phyloP scores from a whole-genome alignment of 2,329 filamentous ascomycete genomes.

The Cladosporium phlei region DNA sequence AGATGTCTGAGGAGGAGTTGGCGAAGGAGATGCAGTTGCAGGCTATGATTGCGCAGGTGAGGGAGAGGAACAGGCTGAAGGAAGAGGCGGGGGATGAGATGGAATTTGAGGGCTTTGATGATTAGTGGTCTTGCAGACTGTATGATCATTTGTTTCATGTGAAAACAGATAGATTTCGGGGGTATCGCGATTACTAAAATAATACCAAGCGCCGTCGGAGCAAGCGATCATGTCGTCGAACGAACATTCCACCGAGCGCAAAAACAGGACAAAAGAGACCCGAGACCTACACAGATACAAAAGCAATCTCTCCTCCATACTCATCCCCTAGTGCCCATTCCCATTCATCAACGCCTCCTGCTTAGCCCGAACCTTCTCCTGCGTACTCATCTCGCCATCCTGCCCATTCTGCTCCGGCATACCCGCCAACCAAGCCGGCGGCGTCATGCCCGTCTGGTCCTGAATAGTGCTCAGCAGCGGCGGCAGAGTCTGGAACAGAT shows the following conservation, averaged over 20 bases:
- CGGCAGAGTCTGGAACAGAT: slow-evolving; percentile 79
- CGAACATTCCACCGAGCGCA: too few relatives aligned
- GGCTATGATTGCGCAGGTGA: slow-evolving; percentile 12
- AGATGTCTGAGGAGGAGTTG: slow-evolving; percentile 19
- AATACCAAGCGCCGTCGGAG: too few relatives aligned
- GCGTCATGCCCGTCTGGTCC: slow-evolving; percentile 78
- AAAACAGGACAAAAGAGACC: too few relatives aligned
- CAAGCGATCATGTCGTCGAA: too few relatives aligned
- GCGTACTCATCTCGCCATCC: slow-evolving; percentile 18
- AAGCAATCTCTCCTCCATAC: too few relatives aligned
- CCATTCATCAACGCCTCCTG: slow-evolving; percentile 19
- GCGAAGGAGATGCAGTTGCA: slow-evolving; percentile 18
- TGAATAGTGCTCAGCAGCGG: slow-evolving; percentile 81
- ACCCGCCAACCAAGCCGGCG: slow-evolving; percentile 66
- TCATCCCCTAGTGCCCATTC: too few relatives aligned
- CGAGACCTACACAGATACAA: too few relatives aligned
- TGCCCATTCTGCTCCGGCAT: slow-evolving; percentile 38
- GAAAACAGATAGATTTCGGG: too few relatives aligned
- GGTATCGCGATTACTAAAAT: too few relatives aligned
- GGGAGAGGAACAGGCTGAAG: slow-evolving; percentile 12
- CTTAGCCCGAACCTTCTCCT: slow-evolving; percentile 19
- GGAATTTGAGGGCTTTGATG: slow-evolving; percentile 13
- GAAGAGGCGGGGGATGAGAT: slow-evolving; percentile 12
- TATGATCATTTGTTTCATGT: not conserved
- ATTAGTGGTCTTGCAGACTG: not conserved